Base-by-base conservation (phyloP, 345 rosid species). In the Citrus medica region DNA sequence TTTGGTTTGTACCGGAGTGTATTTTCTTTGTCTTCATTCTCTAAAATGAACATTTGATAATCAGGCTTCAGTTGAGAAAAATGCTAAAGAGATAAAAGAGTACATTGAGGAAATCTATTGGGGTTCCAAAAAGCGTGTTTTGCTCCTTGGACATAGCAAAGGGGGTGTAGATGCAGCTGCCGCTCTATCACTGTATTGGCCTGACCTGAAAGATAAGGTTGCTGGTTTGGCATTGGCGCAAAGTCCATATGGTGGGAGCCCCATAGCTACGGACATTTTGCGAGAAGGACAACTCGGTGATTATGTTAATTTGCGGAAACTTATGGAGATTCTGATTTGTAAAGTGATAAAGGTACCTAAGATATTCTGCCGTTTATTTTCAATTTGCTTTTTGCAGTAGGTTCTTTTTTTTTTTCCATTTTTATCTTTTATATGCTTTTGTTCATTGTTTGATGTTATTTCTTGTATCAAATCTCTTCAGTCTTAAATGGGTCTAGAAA, bases 151-250 rank as follows among this genome's bases (percentile, higher is more conserved):
- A 61, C 99, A 96, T 86, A 94, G 99, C 87, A 96, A 96, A 92
- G 99, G 99, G 71, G 98, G 99, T 75, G 87, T 94, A 80, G 99
- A 96, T 83, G 87, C 97, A 42, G 99, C 98, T 6, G 99, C 98
- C 85, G 97, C 99, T 78, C 79, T 94, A 72, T 94, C 99, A 14
- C 83, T 96, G 51, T 89, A 92, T 82, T 96, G 98, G 99, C 81
- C 97, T 81, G 97, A 96, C n/a, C 86, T 96, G 84, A 92, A 92
- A 79, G 98, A 94, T 79, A 96, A 94, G 86, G 98, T 96, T 71
- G 94, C 97, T 66, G 97, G 98, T 63, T 84, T 96, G 80, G 99
- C 83, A 56, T 80, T 96, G 71, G 94, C 97, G 17, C 99, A 96
- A 76, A 92, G 98, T 86, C 97, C 98, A 27, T 96, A 94, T 79